A percentile compares a stretch with the other conserved stretches of the same genome.
These are phyloP conservation scores for Auricularia sp. DNA, from an alignment of 768 basidiomycete genomes.

Conservation along the genomic window DNA sequence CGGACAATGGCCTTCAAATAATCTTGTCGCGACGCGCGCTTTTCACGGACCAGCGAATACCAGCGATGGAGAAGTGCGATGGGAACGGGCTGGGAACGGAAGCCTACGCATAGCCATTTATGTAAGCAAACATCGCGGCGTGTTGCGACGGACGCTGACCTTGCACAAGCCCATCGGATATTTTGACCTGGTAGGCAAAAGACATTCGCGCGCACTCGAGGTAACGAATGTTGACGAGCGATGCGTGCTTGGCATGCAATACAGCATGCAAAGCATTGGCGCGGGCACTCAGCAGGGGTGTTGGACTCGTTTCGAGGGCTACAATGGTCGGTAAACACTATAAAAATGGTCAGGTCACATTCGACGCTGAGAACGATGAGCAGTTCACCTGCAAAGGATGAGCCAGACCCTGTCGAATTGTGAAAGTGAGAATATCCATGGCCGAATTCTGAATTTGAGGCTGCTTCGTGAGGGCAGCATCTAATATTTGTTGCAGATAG, in stretches of 20 bases:
- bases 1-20: slow-evolving; percentile 77
- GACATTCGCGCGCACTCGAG: slow-evolving; percentile 69
- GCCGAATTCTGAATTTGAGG: slow-evolving; percentile 68
- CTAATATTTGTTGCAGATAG: slow-evolving; percentile 72
- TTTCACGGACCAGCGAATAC: slow-evolving; percentile 88
- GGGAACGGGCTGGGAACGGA: slow-evolving; percentile 50
- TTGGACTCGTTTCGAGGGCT: slow-evolving; percentile 81
- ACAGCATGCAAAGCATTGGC: slow-evolving; percentile 73
- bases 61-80: slow-evolving; percentile 76
- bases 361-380: not conserved
- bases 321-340: slow-evolving; percentile 88
- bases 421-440: slow-evolving; percentile 85
- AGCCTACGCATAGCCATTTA: slow-evolving; percentile 34
- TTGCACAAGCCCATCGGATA: slow-evolving; percentile 36
- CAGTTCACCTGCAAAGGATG: slow-evolving; percentile 76
- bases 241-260: slow-evolving; percentile 81
- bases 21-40: slow-evolving; percentile 74
- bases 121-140: not conserved
- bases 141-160: slow-evolving; percentile 28
- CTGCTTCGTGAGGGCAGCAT: slow-evolving; percentile 66
- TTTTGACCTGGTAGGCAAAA: slow-evolving; percentile 71
- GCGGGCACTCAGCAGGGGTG: slow-evolving; percentile 47
- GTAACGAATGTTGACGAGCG: slow-evolving; percentile 79
- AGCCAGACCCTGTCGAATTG: slow-evolving; percentile 88
- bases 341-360: not conserved